Base-by-base conservation (phyloP, 805 yeast species). In the Brettanomyces anomalus region DNA sequence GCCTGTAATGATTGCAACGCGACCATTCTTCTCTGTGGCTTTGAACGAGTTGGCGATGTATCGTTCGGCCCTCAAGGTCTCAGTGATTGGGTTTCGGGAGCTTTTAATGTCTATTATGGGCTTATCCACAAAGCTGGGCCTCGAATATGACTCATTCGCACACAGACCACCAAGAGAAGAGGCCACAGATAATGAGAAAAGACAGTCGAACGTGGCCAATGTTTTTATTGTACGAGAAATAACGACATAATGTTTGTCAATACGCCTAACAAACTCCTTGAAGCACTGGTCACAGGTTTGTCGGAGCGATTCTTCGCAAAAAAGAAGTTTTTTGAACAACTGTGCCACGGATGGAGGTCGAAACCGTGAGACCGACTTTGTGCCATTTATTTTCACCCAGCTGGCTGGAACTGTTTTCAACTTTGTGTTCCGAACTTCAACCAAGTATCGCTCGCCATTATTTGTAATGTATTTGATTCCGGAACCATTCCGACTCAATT, bases 351-450 rank as follows among this genome's bases (percentile, higher is more conserved):
- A 63, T 0, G 95, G 85, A 0, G 95, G 69, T 45, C 88, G 66
- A 58, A 77, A 89, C 44, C 97, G 65, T 2, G 87, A 74, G 1
- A 86, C 79, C 2, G 77, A 59, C 47, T 77, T 67, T 38, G 94
- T 74, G 7, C 82, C 82, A 51, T 76, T 82, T 21, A 85, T 74
- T 50, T 85, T 82, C 11, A 81, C 62, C 96, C 96, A 90, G 41
- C 76, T 77, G 2, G 65, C 51, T 0, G 97, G 97, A 2, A 89
- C 60, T 1, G 64, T 60, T 36, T 73, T 74, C 2, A 72, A 66
- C 36, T 74, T 74, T 11, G 72, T 61, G 47, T 79, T 79, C 36
- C 86, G 65, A 0, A 90, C 79, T 53, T 89, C 96, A 18, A 93
- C 71, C 39, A 89, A 64, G 54, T 81, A 84, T 2, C 86, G 81